Percentiles rank a stretch among this genome's conserved stretches.
These are phyloP conservation scores for Brassica napus DNA, from an alignment of 345 rosid genomes.

Conservation along the genomic window DNA sequence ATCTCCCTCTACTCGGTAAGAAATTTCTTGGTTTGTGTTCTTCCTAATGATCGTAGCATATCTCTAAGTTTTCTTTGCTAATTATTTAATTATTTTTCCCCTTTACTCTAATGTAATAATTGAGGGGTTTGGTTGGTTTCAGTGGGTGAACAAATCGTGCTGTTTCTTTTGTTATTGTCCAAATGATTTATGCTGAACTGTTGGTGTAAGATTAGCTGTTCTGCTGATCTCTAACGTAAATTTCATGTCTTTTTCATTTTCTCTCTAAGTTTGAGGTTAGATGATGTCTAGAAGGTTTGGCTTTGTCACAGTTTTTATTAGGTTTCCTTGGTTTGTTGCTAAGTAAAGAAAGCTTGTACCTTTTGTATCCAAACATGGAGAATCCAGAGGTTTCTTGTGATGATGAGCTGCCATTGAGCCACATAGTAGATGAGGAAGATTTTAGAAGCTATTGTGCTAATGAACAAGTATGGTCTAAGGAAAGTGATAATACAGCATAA, in stretches of 20 bases:
- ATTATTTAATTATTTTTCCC: background rate
- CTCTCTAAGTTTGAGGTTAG: slow-evolving; percentile 17
- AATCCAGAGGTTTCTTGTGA: slow-evolving; percentile 10
- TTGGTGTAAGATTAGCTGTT: slow-evolving; percentile 33
- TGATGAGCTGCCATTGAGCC: slow-evolving; percentile 38
- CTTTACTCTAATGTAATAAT: slow-evolving; percentile 17
- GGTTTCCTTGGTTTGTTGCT: slow-evolving; percentile 22
- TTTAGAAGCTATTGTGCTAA: slow-evolving; percentile 91
- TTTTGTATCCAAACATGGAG: slow-evolving; percentile 47
- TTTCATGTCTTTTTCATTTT: background rate
- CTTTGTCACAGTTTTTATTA: background rate
- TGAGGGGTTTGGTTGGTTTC: slow-evolving; percentile 32
- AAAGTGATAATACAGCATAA: slow-evolving; percentile 54
- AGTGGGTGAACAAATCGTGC: slow-evolving; percentile 34
- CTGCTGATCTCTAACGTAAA: background rate
- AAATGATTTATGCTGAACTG: slow-evolving; percentile 40
- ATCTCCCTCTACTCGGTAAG: slow-evolving; percentile 25
- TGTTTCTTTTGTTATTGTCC: slow-evolving; percentile 23
- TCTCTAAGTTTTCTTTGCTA: background rate
- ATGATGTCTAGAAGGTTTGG: slow-evolving; percentile 16
- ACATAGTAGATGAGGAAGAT: slow-evolving; percentile 72
- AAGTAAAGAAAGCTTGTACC: slow-evolving; percentile 25
- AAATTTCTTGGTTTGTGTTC: slow-evolving; percentile 26
- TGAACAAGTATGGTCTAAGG: slow-evolving; percentile 78
- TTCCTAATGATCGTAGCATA: background rate